Conservation (phyloP, 768 basidiomycete genomes). For the Pulveroboletus sp. region DNA sequence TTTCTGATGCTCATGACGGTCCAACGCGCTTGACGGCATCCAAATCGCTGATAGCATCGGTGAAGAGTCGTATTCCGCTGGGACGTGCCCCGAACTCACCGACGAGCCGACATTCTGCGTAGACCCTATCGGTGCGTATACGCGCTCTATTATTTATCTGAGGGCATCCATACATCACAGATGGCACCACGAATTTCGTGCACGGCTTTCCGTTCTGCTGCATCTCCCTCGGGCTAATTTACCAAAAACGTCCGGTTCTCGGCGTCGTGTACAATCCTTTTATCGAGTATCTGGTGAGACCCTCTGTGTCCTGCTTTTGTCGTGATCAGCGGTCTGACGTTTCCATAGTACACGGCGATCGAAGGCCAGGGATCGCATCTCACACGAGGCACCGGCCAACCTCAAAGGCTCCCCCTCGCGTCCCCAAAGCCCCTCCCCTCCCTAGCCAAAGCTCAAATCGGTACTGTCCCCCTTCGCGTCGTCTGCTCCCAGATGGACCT, state of each 20-base stretch:
- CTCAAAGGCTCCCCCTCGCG: slow-evolving; percentile 60
- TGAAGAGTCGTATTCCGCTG: slow-evolving; percentile 86
- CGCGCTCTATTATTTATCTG: not conserved
- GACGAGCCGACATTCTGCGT: slow-evolving; percentile 94
- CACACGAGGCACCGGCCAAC: slow-evolving; percentile 43
- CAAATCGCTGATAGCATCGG: slow-evolving; percentile 59
- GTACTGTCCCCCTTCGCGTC: slow-evolving; percentile 27
- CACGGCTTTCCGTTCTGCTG: slow-evolving; percentile 85
- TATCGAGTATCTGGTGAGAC: slow-evolving; percentile 67
- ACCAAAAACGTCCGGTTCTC: slow-evolving; percentile 73
- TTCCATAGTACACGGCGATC: slow-evolving; percentile 66
- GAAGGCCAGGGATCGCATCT: slow-evolving; percentile 79
- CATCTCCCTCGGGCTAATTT: slow-evolving; percentile 87
- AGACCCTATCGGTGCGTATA: slow-evolving; percentile 77
- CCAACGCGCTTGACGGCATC: not conserved
- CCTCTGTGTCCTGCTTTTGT: not conserved
- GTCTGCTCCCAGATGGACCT: not conserved
- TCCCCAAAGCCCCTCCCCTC: slow-evolving; percentile 59
- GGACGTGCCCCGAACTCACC: slow-evolving; percentile 62
- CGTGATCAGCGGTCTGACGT: not conserved
- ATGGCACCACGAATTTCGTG: slow-evolving; percentile 86
- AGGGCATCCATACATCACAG: slow-evolving; percentile 30
- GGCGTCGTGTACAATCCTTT: slow-evolving; percentile 95
- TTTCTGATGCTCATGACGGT: not conserved
- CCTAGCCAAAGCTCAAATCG: slow-evolving; percentile 68